Base-by-base conservation (phyloP, 768 basidiomycete species). In the Fomitopsis serialis region DNA sequence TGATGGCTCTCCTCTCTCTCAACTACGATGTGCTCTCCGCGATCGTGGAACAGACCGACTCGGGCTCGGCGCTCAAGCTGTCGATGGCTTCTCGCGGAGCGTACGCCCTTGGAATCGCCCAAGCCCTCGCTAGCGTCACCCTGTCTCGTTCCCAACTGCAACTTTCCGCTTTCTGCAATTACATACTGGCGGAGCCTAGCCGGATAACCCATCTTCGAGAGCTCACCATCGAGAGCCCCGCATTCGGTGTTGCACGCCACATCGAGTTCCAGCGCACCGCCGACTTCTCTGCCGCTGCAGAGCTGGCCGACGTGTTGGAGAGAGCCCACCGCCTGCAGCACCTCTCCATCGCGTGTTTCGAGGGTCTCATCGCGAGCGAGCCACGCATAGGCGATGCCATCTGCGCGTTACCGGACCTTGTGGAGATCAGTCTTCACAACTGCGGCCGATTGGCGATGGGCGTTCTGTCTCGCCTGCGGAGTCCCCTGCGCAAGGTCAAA, bases 391-490 rank as follows among this genome's bases (percentile, higher is more conserved):
- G 51, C 36, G 52, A 53, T 36, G 59, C 59, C 32, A 42, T 61
- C 13, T 45, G 53, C 23, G 47, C 52, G 42, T 52, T 61, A 34
- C 27, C 54, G 15, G n/a, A 45, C 49, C 56, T 61, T 23, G 55
- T 45, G 52, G 59, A 58, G 48, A 37, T 61, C n/a, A 52, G 51
- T 40, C 56, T 61, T 47, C 57, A 61, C 56, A 58, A 61, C 52
- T 57, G 57, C 54, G 59, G 56, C 23, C 57, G 58, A 42, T 50
- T 49, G 5, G 35, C 54, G 22, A 46, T 58, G 50, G 55, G 51
- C 50, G 50, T 54, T 12, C 53, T 61, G 12, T 52, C 56, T 2
- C 55, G 45, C 48, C 44, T 61, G 23, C 56, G 50, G 17, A 56
- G 59, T 42, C 27, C 48, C 19, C 56, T 52, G 15, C 50, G 50